phyloP scores from a whole-genome alignment of 169 alveolate genomes.

The Cryptosporidium parvum region DNA sequence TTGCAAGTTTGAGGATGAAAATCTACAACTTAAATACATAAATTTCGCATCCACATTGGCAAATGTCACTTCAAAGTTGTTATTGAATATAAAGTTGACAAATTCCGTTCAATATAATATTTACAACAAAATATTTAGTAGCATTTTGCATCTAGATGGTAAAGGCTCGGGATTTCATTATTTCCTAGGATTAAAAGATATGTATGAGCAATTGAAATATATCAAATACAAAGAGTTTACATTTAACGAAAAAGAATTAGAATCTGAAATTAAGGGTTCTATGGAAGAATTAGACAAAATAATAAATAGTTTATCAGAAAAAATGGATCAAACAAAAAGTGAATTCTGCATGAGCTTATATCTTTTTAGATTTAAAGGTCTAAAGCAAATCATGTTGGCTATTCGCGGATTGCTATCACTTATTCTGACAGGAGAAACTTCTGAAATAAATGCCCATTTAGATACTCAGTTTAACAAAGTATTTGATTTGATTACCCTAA shows the following conservation, averaged over 20 bases:
- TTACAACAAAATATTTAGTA: neutral
- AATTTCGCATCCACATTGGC: neutral
- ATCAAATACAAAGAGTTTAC: neutral
- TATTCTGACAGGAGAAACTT: neutral
- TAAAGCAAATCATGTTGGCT: neutral
- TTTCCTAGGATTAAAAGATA: neutral
- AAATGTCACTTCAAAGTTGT: neutral
- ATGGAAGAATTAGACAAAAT: neutral
- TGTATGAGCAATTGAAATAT: neutral
- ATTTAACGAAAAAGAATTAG: neutral
- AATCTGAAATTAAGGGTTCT: neutral
- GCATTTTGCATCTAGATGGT: neutral
- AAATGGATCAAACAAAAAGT: neutral
- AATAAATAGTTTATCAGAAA: neutral
- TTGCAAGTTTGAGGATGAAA: constrained; percentile 5
- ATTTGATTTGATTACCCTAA: neutral
- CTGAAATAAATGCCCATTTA: neutral
- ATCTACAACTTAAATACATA: neutral
- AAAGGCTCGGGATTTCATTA: neutral
- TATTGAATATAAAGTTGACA: constrained; percentile 7
- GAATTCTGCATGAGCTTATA: neutral
- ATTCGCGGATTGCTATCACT: neutral
- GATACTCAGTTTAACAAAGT: constrained; percentile 1
- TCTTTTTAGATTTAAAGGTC: constrained; percentile 14
- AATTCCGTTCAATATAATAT: neutral